These are phyloP conservation scores for Guadua angustifolia DNA, from an alignment of 176 grass and related monocot genomes.

Conservation along the genomic window DNA sequence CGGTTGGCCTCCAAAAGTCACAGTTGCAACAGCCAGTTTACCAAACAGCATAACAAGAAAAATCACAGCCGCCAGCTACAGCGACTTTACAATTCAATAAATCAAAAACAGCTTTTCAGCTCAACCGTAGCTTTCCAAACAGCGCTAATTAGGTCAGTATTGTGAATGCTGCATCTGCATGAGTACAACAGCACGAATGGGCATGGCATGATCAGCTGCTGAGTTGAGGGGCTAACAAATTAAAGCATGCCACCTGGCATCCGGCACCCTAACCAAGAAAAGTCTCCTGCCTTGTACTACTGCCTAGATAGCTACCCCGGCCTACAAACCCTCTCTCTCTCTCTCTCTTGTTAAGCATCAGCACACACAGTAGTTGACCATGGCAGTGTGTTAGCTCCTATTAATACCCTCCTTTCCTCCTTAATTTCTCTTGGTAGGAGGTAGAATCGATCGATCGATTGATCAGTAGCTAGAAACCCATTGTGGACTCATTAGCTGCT, in stretches of 20 bases:
- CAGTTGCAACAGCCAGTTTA: too few relatives aligned
- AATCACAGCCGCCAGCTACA: too few relatives aligned
- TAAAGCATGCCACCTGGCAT: conserved; percentile 43
- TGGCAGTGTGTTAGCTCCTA: not conserved
- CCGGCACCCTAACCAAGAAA: conserved; percentile 50
- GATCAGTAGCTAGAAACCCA: not conserved
- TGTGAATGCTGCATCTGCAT: not conserved
- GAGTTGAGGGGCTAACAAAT: conserved; percentile 20
- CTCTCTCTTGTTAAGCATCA: not conserved
- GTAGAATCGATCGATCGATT: conserved; percentile 15
- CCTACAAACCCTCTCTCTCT: not conserved
- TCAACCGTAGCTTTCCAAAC: too few relatives aligned
- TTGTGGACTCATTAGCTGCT: not conserved
- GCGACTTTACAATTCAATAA: too few relatives aligned
- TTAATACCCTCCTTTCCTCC: conserved; percentile 47
- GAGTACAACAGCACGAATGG: conserved; percentile 32
- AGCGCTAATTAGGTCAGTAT: conserved; percentile 40
- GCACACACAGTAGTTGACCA: conserved; percentile 50
- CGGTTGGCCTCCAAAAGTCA: too few relatives aligned
- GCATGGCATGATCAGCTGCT: conserved; percentile 21
- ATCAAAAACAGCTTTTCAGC: too few relatives aligned
- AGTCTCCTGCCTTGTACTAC: conserved; percentile 18
- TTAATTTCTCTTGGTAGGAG: conserved; percentile 37
- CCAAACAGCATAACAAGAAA: too few relatives aligned
- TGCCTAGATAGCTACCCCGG: not conserved